Percentiles rank a stretch among this genome's conserved stretches.
phyloP scores from a whole-genome alignment of 2,329 filamentous ascomycete species.

The Aspergillus niger region DNA sequence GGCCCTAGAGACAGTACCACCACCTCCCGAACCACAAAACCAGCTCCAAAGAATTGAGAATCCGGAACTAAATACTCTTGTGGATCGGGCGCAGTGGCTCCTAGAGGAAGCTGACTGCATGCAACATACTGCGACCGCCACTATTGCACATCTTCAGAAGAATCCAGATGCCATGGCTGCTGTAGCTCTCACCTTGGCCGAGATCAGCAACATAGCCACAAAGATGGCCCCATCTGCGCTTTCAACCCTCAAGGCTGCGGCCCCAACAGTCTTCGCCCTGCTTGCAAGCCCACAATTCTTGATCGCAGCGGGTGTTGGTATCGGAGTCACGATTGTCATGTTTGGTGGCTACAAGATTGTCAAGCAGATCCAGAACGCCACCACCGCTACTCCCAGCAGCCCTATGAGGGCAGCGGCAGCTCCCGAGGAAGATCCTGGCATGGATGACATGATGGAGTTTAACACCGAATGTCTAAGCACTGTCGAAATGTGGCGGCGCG shows the following conservation, averaged over 20 bases:
- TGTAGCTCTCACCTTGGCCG: conserved; percentile 87
- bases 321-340: conserved; percentile 93
- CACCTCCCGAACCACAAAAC: conserved; percentile 11
- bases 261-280: conserved; percentile 82
- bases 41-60: conserved; percentile 51
- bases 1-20: conserved; percentile 37
- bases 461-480: conserved; percentile 53
- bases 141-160: conserved; percentile 76
- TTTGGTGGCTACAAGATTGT: conserved; percentile 98
- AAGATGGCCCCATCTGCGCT: conserved; percentile 86
- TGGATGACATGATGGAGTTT: conserved; percentile 61
- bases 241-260: conserved; percentile 72
- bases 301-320: conserved; percentile 83
- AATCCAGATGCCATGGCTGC: conserved; percentile 91
- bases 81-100: conserved; percentile 72
- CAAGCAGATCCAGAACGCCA: conserved; percentile 68
- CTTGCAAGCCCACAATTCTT: conserved; percentile 90
- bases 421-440: conserved; percentile 31
- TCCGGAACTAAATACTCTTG: conserved; percentile 65
- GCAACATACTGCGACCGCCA: conserved; percentile 78
- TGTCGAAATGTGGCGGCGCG: conserved; percentile 65
- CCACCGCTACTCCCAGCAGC: conserved; percentile 15
- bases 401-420: neutral
- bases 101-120: conserved; percentile 87
- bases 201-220: conserved; percentile 77